phyloP scores from a whole-genome alignment of 78 protist genomes.

The Anaeramoeba flamelloides region DNA sequence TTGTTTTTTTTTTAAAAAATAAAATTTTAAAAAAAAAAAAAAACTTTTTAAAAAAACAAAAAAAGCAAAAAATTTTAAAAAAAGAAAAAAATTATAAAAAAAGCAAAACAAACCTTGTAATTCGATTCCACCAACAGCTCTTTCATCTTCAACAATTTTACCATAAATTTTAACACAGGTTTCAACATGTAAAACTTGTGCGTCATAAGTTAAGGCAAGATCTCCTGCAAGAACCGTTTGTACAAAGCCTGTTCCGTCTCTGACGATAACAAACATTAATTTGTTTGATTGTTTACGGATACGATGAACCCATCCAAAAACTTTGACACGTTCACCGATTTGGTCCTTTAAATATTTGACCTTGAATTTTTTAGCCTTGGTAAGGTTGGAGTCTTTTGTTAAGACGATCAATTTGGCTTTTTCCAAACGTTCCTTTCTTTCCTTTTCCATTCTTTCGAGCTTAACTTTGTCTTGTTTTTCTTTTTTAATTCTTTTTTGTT shows the following conservation, averaged over 20 bases:
- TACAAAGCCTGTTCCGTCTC: constrained; percentile 81
- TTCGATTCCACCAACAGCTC: neutral
- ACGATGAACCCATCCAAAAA: constrained; percentile 70
- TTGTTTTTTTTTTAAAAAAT: no score
- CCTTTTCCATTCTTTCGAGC: neutral
- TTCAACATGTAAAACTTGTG: neutral
- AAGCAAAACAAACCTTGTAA: no score
- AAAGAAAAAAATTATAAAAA: no score
- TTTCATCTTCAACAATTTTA: neutral
- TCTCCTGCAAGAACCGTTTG: constrained; percentile 48
- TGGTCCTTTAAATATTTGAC: neutral
- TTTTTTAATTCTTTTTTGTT: neutral
- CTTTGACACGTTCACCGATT: constrained; percentile 39
- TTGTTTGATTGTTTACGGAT: constrained; percentile 38
- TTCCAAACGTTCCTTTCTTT: no score
- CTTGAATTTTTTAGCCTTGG: neutral
- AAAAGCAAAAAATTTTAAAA: no score
- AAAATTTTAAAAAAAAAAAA: no score
- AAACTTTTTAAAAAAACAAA: no score
- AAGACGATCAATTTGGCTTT: neutral
- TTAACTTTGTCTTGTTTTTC: neutral
- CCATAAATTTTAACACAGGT: neutral
- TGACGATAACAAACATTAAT: constrained; percentile 57
- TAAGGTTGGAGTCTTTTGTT: neutral
- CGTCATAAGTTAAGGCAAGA: constrained; percentile 5